Evolutionary conservation across 2,329 filamentous ascomycete species (phyloP).

Genomic region (Phoma sp.): DNA sequence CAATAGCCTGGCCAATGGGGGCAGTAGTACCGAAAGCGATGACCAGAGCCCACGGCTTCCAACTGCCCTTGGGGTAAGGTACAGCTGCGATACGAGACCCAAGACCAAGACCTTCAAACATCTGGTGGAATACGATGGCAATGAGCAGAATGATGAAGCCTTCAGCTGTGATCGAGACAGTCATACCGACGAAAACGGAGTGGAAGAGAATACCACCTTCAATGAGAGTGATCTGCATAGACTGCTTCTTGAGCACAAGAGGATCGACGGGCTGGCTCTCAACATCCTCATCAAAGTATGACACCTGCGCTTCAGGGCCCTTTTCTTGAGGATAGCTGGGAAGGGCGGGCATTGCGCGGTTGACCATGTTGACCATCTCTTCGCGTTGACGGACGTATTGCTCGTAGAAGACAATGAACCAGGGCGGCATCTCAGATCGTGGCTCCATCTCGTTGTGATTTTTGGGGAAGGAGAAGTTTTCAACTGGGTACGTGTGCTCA

Average conservation of each 20-base stretch:
- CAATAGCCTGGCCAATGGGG: slow-evolving; percentile 71
- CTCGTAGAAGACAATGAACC: slow-evolving; percentile 70
- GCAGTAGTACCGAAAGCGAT: slow-evolving; percentile 70
- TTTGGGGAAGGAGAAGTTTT: slow-evolving; percentile 42
- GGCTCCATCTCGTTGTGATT: slow-evolving; percentile 35
- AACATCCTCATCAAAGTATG: slow-evolving; percentile 49
- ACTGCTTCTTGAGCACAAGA: slow-evolving; percentile 48
- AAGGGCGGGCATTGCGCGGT: slow-evolving; percentile 44
- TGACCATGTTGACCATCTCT: slow-evolving; percentile 65
- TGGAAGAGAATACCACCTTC: slow-evolving; percentile 71
- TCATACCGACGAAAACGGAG: slow-evolving; percentile 69
- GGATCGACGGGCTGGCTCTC: slow-evolving; percentile 47
- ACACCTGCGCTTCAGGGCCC: slow-evolving; percentile 27
- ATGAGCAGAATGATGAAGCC: slow-evolving; percentile 67
- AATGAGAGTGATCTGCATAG: slow-evolving; percentile 53
- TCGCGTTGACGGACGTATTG: slow-evolving; percentile 68
- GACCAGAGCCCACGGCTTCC: slow-evolving; percentile 68
- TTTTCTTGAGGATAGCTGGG: slow-evolving; percentile 42
- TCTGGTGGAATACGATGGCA: slow-evolving; percentile 69
- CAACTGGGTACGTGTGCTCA: slow-evolving; percentile 38
- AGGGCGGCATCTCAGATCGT: slow-evolving; percentile 62
- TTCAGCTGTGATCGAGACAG: slow-evolving; percentile 64
- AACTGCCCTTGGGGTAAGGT: slow-evolving; percentile 63
- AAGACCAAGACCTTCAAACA: slow-evolving; percentile 69
- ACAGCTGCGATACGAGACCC: slow-evolving; percentile 67